Base-by-base conservation (phyloP, 2,329 filamentous ascomycete species). In the Trichophyton rubrum region DNA sequence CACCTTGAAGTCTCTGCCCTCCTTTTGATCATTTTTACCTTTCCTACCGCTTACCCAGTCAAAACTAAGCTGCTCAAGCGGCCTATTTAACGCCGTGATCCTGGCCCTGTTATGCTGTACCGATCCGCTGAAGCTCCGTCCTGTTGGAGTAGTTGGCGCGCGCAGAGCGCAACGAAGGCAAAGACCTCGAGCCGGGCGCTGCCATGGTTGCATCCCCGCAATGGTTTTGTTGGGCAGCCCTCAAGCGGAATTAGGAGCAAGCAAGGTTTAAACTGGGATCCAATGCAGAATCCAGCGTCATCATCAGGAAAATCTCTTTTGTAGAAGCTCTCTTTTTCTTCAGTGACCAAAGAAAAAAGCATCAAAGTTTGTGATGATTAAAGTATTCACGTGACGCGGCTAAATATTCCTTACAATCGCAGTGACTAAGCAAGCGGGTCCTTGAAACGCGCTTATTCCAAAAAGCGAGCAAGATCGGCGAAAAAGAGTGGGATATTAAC, bases 141-240 rank as follows among this genome's bases (percentile, higher is more conserved):
- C 17, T 11, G 49, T n/a, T 30, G 33, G 7, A 20, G 27, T 20
- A 3, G 51, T 55, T 27, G 51, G 51, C 51, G 27, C 27, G 51
- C 51, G 51, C 24, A 55, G 27, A 55, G 51, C 51, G 27, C 51
- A 55, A 20, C 51, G 51, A 33, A 55, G 51, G 51, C 51, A 55
- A n/a, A 55, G 27, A 35, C 30, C 24, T 55, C 33, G 51, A 55
- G 27, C n/a, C 51, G 51, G 51, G 24, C n/a, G 51, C 27, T 27
- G 38, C 56, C 56, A 58, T 58, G 24, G 22, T 58, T 58, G 33
- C 56, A 58, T 58, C 17, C 33, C 51, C 51, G 51, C 51, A 24
- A 55, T 35, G 6, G n/a, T 13, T 35, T 27, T 27, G 27, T 55
- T n/a, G n/a, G 15, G n/a, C 15, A 55, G 8, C 4, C n/a, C 51